Evolutionary conservation across 2,329 filamentous ascomycete genomes (phyloP).

Genomic region (Fusarium praegraminearum): DNA sequence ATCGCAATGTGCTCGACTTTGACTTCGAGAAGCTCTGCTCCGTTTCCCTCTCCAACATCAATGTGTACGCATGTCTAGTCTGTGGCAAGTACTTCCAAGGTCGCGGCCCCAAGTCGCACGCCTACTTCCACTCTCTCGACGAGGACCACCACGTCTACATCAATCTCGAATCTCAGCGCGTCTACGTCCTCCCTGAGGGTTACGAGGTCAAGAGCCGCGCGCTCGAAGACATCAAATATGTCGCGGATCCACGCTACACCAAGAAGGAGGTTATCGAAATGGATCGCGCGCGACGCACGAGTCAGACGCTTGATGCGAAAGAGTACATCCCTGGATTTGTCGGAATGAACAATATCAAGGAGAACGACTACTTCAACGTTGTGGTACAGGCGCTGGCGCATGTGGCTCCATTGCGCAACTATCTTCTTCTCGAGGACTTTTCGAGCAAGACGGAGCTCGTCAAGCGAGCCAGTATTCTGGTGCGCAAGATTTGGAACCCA

Average conservation of each 20-base stretch:
- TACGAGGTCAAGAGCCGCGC: constrained; percentile 97
- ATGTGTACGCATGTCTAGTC: constrained; percentile 96
- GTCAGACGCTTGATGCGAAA: constrained; percentile 84
- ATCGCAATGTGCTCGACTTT: constrained; percentile 92
- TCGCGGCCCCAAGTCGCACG: constrained; percentile 91
- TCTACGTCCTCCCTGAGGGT: constrained; percentile 93
- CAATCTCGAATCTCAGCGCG: constrained; percentile 93
- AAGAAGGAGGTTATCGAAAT: constrained; percentile 83
- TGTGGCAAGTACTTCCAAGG: constrained; percentile 99
- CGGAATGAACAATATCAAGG: constrained; percentile 99
- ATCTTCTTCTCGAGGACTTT: constrained; percentile 88
- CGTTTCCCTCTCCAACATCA: constrained; percentile 95
- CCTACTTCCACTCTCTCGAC: constrained; percentile 97
- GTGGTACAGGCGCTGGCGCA: constrained; percentile 92
- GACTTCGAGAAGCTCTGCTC: constrained; percentile 99
- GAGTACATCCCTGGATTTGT: constrained; percentile 95
- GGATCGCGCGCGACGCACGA: constrained; percentile 72
- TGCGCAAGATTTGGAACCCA: constrained; percentile 98
- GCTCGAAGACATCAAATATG: constrained; percentile 97
- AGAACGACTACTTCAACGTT: constrained; percentile 98
- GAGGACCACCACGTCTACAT: constrained; percentile 97
- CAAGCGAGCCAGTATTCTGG: constrained; percentile 86
- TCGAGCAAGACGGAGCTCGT: constrained; percentile 79
- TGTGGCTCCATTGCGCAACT: constrained; percentile 89
- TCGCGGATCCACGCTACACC: constrained; percentile 89